Evolutionary conservation across 495 filamentous ascomycete genomes (phyloP).

Genomic region (Rusavskia elegans): DNA sequence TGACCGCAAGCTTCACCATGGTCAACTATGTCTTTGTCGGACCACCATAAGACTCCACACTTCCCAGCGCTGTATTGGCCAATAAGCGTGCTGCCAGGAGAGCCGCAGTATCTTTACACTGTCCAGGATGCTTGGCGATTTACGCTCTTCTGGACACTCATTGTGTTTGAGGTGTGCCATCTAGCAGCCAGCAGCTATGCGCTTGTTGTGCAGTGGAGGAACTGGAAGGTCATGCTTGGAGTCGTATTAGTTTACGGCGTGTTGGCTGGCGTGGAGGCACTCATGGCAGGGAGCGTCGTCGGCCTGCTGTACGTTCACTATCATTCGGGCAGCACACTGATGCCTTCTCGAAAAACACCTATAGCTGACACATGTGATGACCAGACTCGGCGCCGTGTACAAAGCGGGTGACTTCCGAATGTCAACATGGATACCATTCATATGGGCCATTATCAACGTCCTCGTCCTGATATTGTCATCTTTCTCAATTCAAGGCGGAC

Average conservation of each 20-base stretch:
- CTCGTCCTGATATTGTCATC: conserved; percentile 82
- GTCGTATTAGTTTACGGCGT: conserved; percentile 61
- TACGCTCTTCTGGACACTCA: conserved; percentile 72
- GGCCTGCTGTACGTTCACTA: conserved; percentile 59
- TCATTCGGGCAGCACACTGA: no score
- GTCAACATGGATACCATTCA: conserved; percentile 94
- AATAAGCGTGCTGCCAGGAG: conserved; percentile 30
- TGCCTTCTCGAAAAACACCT: no score
- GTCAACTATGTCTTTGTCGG: conserved; percentile 23
- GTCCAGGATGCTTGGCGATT: conserved; percentile 77
- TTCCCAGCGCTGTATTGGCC: conserved; percentile 88
- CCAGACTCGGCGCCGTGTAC: conserved; percentile 75
- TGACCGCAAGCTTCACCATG: conserved; percentile 21
- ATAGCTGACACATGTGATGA: not conserved
- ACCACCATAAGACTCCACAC: conserved; percentile 51
- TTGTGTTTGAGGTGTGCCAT: conserved; percentile 30
- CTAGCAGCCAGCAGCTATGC: conserved; percentile 50
- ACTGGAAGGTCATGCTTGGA: conserved; percentile 50
- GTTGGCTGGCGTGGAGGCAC: conserved; percentile 63
- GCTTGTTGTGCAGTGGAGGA: conserved; percentile 39
- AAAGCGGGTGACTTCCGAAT: conserved; percentile 76
- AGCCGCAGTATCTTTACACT: conserved; percentile 58
- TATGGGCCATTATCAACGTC: conserved; percentile 86
- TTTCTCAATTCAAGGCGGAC: conserved; percentile 87
- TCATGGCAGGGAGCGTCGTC: conserved; percentile 77